These are phyloP conservation scores for Tetrapisispora taiwanensis DNA, from an alignment of 805 yeast genomes.

Conservation along the genomic window DNA sequence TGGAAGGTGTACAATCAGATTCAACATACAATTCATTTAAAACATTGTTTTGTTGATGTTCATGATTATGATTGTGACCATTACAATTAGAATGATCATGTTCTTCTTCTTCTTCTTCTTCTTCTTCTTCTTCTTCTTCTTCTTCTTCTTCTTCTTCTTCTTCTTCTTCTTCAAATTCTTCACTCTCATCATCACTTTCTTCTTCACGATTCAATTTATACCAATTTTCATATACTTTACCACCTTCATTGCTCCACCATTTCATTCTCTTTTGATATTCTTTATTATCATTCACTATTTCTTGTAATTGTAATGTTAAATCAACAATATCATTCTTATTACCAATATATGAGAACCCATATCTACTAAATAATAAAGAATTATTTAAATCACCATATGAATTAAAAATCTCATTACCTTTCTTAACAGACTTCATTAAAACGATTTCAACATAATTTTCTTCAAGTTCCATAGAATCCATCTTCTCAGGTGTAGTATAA, in stretches of 20 bases:
- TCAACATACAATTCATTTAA: slow-evolving; percentile 18
- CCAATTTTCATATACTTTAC: slow-evolving; percentile 11
- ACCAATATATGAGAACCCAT: slow-evolving; percentile 60
- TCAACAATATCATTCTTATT: slow-evolving; percentile 37
- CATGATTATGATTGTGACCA: slow-evolving; percentile 13
- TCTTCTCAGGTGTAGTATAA: slow-evolving; percentile 8
- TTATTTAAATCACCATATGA: slow-evolving; percentile 73
- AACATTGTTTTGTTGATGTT: background rate
- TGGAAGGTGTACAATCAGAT: background rate
- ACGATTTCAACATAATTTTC: slow-evolving; percentile 61
- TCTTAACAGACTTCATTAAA: slow-evolving; percentile 33
- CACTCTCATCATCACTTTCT: slow-evolving; percentile 11
- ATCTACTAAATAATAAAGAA: slow-evolving; percentile 55
- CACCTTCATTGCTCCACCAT: slow-evolving; percentile 21
- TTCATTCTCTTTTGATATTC: slow-evolving; percentile 9
- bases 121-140: slow-evolving; percentile 2
- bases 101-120: slow-evolving; percentile 1
- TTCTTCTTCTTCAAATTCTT: slow-evolving; percentile 6
- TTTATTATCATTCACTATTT: slow-evolving; percentile 10
- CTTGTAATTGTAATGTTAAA: slow-evolving; percentile 32
- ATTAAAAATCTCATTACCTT: slow-evolving; percentile 60
- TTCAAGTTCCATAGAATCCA: slow-evolving; percentile 8
- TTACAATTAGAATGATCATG: slow-evolving; percentile 2
- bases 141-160: slow-evolving; percentile 11
- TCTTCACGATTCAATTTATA: slow-evolving; percentile 7